Evolutionary conservation across 305 asterid genomes (phyloP), one percentile per base, ranked within the genome.

Genomic region (Fraxinus velutina): DNA sequence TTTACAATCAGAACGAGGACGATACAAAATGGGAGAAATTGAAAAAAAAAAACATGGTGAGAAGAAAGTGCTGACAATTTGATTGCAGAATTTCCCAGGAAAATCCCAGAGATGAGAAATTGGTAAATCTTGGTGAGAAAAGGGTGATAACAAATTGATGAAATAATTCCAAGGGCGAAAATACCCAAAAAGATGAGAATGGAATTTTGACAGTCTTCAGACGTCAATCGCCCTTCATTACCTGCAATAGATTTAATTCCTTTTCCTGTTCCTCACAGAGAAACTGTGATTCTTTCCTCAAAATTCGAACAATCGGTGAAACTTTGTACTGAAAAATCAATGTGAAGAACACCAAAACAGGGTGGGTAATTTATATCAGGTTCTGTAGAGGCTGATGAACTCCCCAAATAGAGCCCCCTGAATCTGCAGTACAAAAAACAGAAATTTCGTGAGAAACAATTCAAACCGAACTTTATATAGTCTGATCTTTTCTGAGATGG

Each of bases 381-480:
- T 44, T 44, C n/a, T 10, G 52, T 15, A 42, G 27, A 62, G 17
- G 39, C 79, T 22, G 76, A 50, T 21, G 44, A 57, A 75, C 52
- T 36, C 75, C 80, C 34, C 30, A 55, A 57, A 50, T 62, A 76
- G 83, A 76, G 72, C 78, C 52, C 76, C 78, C 75, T 72, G 82
- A 87, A 83, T 87, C 90, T 87, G 90, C 36, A 37, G 79, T 37
- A 75, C 81, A 76, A 55, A 75, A 80, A 62, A 10, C 33, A 19
- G 32, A 30, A 36, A 34, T 52, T 64, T 78, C 72, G 37, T 81
- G 81, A 72, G 9, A 75, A 52, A 79, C 17, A 83, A 87, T 81
- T 82, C 87, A 79, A 82, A 79, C 55, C 50, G 78, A n/a, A 64
- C 76, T 22, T 64, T 47, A 36, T 15, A 77, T 60, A 70, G 81